phyloP scores from a whole-genome alignment of 495 filamentous ascomycete species.

The Penicillium silybi region DNA sequence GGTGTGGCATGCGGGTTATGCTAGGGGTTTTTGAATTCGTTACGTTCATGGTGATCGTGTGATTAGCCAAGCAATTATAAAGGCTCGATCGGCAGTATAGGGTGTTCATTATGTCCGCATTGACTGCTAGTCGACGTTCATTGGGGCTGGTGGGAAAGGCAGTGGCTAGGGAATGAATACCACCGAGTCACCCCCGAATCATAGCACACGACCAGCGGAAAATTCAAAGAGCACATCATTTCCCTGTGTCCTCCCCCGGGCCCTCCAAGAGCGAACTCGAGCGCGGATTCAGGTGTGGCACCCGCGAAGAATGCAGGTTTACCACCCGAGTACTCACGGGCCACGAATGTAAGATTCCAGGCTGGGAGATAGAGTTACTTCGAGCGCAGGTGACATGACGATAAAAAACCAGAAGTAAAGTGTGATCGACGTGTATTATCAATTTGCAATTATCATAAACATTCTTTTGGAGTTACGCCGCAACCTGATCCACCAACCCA shows the following conservation, averaged over 20 bases:
- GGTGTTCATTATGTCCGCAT: too few species aligned
- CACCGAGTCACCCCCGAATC: too few species aligned
- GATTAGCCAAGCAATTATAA: too few species aligned
- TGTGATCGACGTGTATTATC: not conserved
- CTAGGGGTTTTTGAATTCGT: not conserved
- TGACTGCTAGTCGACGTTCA: too few species aligned
- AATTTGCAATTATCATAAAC: not conserved
- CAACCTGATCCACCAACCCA: conserved; percentile 48
- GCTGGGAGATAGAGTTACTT: not conserved
- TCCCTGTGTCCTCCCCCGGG: too few species aligned
- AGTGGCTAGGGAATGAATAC: too few species aligned
- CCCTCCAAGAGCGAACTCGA: not conserved
- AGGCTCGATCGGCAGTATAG: too few species aligned
- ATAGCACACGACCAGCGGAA: too few species aligned
- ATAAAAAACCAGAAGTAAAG: not conserved
- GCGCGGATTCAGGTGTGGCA: not conserved
- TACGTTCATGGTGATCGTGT: too few species aligned
- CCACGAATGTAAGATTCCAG: conserved; percentile 5
- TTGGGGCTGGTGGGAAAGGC: too few species aligned
- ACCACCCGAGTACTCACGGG: not conserved
- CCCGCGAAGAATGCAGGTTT: conserved; percentile 11
- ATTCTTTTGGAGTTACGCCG: conserved; percentile 19
- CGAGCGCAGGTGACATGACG: too few species aligned
- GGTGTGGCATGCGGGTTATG: conserved; percentile 11
- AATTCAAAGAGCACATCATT: too few species aligned